A percentile compares a stretch with the other conserved stretches of the same genome.
phyloP scores from a whole-genome alignment of 176 grass and related monocot species.

The Coix lacrymajobi region DNA sequence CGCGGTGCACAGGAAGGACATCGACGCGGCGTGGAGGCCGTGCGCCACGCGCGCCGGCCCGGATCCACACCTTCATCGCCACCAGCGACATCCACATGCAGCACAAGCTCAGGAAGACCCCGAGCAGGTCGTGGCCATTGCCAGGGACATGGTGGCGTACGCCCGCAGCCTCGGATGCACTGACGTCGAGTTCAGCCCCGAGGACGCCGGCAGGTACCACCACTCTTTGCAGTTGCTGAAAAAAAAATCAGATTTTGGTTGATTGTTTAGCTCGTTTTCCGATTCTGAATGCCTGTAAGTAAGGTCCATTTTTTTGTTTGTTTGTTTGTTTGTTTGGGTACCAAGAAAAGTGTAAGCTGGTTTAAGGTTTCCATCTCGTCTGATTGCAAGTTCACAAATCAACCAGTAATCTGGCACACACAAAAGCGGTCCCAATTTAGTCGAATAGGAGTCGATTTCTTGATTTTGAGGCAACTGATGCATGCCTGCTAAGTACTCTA shows the following conservation, averaged over 20 bases:
- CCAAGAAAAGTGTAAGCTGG: not conserved
- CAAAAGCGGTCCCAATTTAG: not conserved
- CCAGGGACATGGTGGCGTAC: conserved; percentile 79
- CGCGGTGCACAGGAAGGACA: conserved; percentile 67
- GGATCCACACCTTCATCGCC: conserved; percentile 84
- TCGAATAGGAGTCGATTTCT: conserved; percentile 11
- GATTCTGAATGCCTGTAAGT: not conserved
- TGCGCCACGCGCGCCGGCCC: conserved; percentile 62
- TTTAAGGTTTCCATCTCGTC: not conserved
- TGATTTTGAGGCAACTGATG: not conserved
- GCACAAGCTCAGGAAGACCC: conserved; percentile 70
- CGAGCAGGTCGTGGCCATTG: conserved; percentile 59
- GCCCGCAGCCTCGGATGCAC: conserved; percentile 71
- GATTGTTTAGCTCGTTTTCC: not conserved
- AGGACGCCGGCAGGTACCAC: conserved; percentile 84
- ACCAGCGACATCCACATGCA: conserved; percentile 91
- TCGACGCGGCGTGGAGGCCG: conserved; percentile 90
- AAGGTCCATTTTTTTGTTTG: not conserved
- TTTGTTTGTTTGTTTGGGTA: not conserved
- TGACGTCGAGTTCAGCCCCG: conserved; percentile 88
- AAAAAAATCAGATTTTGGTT: not conserved
- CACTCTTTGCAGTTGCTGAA: not conserved
- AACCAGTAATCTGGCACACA: not conserved
- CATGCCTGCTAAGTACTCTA: not conserved
- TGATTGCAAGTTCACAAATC: not conserved